Base-by-base conservation (phyloP, 2,329 filamentous ascomycete genomes). In the Chaetomium olivaceum region DNA sequence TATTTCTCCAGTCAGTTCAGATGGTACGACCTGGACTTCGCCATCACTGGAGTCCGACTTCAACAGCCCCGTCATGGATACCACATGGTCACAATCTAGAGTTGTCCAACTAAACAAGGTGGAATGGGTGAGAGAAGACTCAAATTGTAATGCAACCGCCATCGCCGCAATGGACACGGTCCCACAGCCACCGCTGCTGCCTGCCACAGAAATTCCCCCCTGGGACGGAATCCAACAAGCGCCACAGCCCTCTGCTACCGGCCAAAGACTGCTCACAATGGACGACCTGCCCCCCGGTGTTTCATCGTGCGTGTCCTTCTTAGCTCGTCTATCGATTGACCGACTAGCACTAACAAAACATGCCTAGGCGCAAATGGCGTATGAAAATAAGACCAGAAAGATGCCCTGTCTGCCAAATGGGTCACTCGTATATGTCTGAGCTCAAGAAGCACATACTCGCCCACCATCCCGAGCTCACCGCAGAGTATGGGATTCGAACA, bases 381-480 rank as follows among this genome's bases (percentile, higher is more conserved):
- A 58, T 39, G 19, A 33, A 11, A 4, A 50, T 23, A 4, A 33
- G 19, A 25, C 65, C 65, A 3, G 58, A 39, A 11, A 21, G n/a
- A 16, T 67, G 65, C 21, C 58, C 48, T 14, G 19, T 51, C 11
- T 67, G 65, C 51, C 11, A 7, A 2, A 58, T 36, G 50, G 48
- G 62, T 0, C 54, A 58, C 46, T 14, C 27, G 4, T 62, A 59
- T 54, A 3, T 14, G 9, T 29, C 27, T 1, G 62, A 58, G 4
- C 48, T 61, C 2, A 19, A 57, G 21, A 58, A 50, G 25, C 65
- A 67, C 56, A 51, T 67, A 8, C 14, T n/a, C 5, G 27, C 58
- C 50, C 58, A n/a, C 4, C 65, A 65, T 46, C 27, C 6, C 5
- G 33, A 67, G 12, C 4, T 23, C n/a, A 61, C 52, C 14, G 31